Conservation (phyloP, 106 monocot species). For the Dendrobium huoshanense region DNA sequence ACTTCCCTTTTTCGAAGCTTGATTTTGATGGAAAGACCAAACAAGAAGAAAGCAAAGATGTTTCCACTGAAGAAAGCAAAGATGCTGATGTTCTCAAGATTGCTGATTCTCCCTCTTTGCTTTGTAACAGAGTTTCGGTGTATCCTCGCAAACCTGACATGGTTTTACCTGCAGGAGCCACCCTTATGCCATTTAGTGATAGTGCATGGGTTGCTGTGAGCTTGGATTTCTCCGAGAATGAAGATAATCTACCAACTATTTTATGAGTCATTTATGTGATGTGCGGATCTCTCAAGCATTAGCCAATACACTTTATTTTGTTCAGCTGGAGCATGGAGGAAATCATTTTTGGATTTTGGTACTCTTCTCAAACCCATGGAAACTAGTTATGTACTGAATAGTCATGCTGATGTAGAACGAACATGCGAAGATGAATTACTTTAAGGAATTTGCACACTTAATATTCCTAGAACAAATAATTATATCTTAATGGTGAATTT, state of each 20-base stretch:
- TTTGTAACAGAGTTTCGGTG: constrained; percentile 37
- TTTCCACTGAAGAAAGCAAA: not conserved
- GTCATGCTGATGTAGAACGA: too few relatives aligned
- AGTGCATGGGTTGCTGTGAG: constrained; percentile 60
- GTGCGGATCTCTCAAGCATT: too few relatives aligned
- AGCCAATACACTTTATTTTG: too few relatives aligned
- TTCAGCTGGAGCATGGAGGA: too few relatives aligned
- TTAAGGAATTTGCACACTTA: too few relatives aligned
- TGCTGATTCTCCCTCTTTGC: not conserved
- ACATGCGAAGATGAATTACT: too few relatives aligned
- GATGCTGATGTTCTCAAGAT: not conserved
- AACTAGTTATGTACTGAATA: too few relatives aligned
- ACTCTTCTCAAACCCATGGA: too few relatives aligned
- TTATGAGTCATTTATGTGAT: not conserved
- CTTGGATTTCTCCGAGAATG: constrained; percentile 18
- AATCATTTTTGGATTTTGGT: too few relatives aligned
- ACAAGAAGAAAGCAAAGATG: not conserved
- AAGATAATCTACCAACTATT: constrained; percentile 11
- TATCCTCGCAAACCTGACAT: constrained; percentile 38
- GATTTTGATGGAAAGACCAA: not conserved
- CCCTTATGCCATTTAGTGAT: constrained; percentile 61
- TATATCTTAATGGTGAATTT: too few relatives aligned
- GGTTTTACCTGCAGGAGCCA: constrained; percentile 40
- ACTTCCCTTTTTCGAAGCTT: not conserved
- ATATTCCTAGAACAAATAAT: too few relatives aligned